These are phyloP conservation scores for Friedmanniomyces endolithicus DNA, from an alignment of 495 filamentous ascomycete species.

Conservation along the genomic window DNA sequence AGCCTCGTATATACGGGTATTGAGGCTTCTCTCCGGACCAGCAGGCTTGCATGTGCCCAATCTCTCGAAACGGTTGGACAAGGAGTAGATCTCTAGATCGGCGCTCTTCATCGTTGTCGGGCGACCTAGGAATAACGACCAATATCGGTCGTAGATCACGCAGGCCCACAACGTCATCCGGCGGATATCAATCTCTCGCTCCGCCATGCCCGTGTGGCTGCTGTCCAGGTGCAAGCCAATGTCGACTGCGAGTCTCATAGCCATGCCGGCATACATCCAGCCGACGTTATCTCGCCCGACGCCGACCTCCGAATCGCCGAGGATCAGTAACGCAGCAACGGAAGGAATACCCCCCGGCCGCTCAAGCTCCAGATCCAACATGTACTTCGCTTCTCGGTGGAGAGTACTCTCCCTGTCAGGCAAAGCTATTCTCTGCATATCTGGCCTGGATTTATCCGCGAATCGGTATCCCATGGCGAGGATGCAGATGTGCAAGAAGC, in stretches of 20 bases:
- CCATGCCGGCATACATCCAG: slow-evolving; percentile 42
- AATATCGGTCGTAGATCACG: slow-evolving; percentile 41
- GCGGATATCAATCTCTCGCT: slow-evolving; percentile 34
- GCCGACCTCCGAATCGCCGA: slow-evolving; percentile 42
- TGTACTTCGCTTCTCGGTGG: slow-evolving; percentile 41
- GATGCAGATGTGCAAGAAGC: slow-evolving; percentile 41
- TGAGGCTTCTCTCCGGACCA: slow-evolving; percentile 25
- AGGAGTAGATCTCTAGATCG: slow-evolving; percentile 37
- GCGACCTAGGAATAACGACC: slow-evolving; percentile 40
- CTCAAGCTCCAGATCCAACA: slow-evolving; percentile 41
- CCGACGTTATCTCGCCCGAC: slow-evolving; percentile 40
- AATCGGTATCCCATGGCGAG: slow-evolving; percentile 41
- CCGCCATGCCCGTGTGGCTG: slow-evolving; percentile 26
- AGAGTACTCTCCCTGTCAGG: slow-evolving; percentile 39
- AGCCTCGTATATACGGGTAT: slow-evolving; percentile 35
- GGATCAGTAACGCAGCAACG: slow-evolving; percentile 38
- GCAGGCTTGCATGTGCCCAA: slow-evolving; percentile 25
- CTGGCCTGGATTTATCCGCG: slow-evolving; percentile 36
- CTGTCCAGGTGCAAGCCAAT: slow-evolving; percentile 39
- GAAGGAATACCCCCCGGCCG: slow-evolving; percentile 38
- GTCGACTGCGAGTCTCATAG: slow-evolving; percentile 39
- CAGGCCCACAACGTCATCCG: slow-evolving; percentile 39
- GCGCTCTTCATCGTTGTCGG: slow-evolving; percentile 40
- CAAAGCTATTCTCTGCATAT: slow-evolving; percentile 36
- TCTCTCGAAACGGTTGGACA: slow-evolving; percentile 31